phyloP scores from a whole-genome alignment of 225 moss, liverwort and hornwort species.

The Anthoceros angustus region DNA sequence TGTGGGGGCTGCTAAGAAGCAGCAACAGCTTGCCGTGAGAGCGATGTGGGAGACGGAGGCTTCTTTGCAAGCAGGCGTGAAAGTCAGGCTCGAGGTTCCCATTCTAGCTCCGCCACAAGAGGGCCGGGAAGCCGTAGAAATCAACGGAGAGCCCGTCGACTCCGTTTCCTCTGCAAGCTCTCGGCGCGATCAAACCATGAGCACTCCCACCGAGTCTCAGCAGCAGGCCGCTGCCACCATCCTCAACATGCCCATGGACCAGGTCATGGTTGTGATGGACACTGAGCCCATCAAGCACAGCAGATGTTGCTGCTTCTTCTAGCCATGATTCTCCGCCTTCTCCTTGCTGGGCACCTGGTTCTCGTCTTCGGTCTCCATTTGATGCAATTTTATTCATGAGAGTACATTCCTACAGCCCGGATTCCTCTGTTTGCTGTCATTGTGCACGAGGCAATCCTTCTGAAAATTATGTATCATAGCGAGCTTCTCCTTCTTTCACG shows the following conservation, averaged over 20 bases:
- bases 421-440: no score
- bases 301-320: no score
- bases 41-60: constrained; percentile 99
- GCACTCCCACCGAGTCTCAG: constrained; percentile 62
- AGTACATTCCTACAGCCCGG: no score
- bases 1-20: constrained; percentile 49
- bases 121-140: constrained; percentile 37
- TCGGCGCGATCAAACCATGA: constrained; percentile 76
- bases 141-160: constrained; percentile 60
- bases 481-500: no score
- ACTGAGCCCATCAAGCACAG: no score
- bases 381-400: no score
- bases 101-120: constrained; percentile 70
- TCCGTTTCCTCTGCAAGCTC: constrained; percentile 39
- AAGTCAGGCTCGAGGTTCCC: constrained; percentile 77
- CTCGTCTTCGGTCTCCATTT: no score
- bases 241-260: constrained; percentile 22
- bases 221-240: constrained; percentile 68
- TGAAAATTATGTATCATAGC: no score
- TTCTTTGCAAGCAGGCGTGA: constrained; percentile 45
- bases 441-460: no score
- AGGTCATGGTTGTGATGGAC: neutral
- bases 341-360: no score
- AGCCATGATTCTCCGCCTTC: no score
- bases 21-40: constrained; percentile 57